These are phyloP conservation scores for Rhododendron ferrugineum DNA, from an alignment of 148 eudicot species.

Conservation along the genomic window DNA sequence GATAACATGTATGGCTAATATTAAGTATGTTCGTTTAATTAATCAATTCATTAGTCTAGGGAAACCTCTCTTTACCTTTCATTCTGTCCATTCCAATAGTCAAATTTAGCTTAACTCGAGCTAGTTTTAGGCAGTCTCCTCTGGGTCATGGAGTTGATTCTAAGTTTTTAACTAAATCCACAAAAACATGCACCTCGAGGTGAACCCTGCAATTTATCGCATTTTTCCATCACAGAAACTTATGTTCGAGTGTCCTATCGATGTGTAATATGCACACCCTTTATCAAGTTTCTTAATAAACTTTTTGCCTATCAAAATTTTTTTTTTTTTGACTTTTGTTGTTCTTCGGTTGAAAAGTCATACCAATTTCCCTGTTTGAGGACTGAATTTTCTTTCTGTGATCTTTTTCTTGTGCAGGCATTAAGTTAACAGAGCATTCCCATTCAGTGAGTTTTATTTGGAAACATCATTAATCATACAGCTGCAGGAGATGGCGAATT, in stretches of 20 bases:
- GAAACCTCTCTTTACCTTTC: background rate
- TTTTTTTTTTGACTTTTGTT: background rate
- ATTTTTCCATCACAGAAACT: background rate
- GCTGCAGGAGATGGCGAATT: constrained; percentile 54
- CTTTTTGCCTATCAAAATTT: too few species aligned
- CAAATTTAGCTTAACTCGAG: background rate
- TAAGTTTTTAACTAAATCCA: background rate
- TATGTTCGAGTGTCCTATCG: background rate
- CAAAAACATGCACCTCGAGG: background rate
- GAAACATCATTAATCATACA: background rate
- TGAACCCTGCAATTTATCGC: background rate
- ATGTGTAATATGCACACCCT: background rate
- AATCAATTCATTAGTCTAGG: background rate
- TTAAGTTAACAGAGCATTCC: background rate
- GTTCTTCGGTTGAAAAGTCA: background rate
- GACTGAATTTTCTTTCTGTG: background rate
- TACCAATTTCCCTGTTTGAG: background rate
- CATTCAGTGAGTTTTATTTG: background rate
- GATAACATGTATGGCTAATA: background rate
- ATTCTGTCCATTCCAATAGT: background rate
- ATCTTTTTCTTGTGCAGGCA: constrained; percentile 12
- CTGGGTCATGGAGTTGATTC: background rate
- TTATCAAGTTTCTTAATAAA: too few species aligned
- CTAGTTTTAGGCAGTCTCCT: background rate
- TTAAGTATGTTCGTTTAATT: background rate